phyloP scores from a whole-genome alignment of 768 basidiomycete genomes.

The Lactarius tabidus region DNA sequence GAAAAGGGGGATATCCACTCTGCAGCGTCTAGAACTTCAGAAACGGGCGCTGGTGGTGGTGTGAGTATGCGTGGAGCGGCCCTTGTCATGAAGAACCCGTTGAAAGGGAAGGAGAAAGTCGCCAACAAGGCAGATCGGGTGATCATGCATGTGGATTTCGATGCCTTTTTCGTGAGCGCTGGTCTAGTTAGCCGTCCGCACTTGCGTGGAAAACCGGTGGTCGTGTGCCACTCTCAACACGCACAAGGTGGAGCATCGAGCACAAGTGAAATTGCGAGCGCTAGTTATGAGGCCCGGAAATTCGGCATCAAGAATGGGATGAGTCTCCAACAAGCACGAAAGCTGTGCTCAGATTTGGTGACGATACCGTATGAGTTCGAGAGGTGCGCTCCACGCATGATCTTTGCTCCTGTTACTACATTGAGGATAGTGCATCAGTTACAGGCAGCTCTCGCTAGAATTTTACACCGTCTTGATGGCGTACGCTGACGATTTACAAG shows the following conservation, averaged over 20 bases:
- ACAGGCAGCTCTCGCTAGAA: slow-evolving; percentile 75
- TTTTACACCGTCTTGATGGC: slow-evolving; percentile 93
- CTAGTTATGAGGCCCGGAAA: slow-evolving; percentile 87
- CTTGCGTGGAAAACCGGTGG: slow-evolving; percentile 81
- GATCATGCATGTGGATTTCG: slow-evolving; percentile 94
- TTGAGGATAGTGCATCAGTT: slow-evolving; percentile 44
- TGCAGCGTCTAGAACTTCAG: slow-evolving; percentile 27
- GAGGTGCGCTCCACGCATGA: slow-evolving; percentile 39
- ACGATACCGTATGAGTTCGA: slow-evolving; percentile 97
- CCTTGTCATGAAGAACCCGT: slow-evolving; percentile 47
- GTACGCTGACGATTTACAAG: slow-evolving; percentile 87
- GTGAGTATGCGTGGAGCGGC: slow-evolving; percentile 39
- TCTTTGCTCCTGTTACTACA: not conserved
- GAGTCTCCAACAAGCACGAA: slow-evolving; percentile 81
- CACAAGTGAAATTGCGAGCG: slow-evolving; percentile 92
- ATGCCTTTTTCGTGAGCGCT: slow-evolving; percentile 96
- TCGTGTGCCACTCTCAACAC: slow-evolving; percentile 93
- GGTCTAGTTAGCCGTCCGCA: slow-evolving; percentile 77
- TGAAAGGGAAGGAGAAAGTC: slow-evolving; percentile 56
- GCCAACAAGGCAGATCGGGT: slow-evolving; percentile 51
- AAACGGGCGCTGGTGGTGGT: slow-evolving; percentile 8
- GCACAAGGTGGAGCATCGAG: slow-evolving; percentile 65
- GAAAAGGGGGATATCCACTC: slow-evolving; percentile 38
- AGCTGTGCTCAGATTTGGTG: slow-evolving; percentile 64
- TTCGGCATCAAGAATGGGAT: slow-evolving; percentile 93